Evolutionary conservation across 2,329 filamentous ascomycete species (phyloP).

Genomic region (Xylariales sp.): DNA sequence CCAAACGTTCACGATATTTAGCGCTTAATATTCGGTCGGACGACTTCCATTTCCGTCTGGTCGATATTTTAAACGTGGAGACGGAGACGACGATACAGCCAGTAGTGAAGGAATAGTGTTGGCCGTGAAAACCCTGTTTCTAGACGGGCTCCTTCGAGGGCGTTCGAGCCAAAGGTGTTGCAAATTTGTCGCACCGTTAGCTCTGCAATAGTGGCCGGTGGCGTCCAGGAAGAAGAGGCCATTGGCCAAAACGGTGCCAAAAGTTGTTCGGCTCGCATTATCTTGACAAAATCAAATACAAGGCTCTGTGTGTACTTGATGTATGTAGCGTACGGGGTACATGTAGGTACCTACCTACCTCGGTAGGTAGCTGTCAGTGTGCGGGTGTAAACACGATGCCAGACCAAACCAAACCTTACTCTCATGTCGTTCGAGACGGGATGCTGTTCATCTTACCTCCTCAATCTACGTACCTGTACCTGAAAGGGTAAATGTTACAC

Average conservation of each 20-base stretch:
- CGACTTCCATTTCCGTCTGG: background rate
- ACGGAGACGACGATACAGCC: background rate
- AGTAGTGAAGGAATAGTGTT: background rate
- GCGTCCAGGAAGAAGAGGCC: background rate
- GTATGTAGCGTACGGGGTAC: too few relatives aligned
- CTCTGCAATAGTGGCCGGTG: slow-evolving; percentile 1
- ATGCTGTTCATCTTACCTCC: too few relatives aligned
- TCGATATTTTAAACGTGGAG: background rate
- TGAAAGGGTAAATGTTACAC: too few relatives aligned
- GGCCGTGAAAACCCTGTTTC: background rate
- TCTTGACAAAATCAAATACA: slow-evolving; percentile 6
- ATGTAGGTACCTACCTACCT: background rate
- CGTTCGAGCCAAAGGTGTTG: background rate
- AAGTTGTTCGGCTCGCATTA: background rate
- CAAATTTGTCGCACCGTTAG: slow-evolving; percentile 1
- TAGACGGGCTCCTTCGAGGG: background rate
- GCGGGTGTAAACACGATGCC: background rate
- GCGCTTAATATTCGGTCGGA: background rate
- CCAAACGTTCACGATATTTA: background rate
- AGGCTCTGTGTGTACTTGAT: background rate
- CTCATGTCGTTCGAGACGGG: too few relatives aligned
- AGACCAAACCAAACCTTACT: too few relatives aligned
- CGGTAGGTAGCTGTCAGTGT: background rate
- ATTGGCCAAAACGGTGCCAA: background rate
- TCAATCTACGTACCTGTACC: too few relatives aligned